Percentiles rank a stretch among this genome's conserved stretches.
Evolutionary conservation across 2,329 filamentous ascomycete genomes (phyloP).

Genomic region (Chaetothyriales sp.): DNA sequence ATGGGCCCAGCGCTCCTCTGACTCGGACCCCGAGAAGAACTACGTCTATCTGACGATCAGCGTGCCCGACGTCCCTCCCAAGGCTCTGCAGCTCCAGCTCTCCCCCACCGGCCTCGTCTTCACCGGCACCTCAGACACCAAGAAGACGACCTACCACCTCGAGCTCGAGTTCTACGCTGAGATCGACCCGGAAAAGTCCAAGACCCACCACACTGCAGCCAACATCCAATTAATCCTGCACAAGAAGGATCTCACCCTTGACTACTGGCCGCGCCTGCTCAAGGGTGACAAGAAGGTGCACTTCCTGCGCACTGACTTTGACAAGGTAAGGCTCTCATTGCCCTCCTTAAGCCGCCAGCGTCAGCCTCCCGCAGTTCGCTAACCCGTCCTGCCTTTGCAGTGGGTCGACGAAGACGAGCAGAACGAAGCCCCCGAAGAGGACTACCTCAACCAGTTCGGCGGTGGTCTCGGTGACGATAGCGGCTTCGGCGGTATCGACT

Average conservation of each 20-base stretch:
- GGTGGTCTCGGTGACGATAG: conserved; percentile 38
- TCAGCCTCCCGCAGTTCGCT: background rate
- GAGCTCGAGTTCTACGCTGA: conserved; percentile 79
- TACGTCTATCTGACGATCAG: conserved; percentile 86
- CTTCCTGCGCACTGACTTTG: conserved; percentile 97
- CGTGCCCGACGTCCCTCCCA: conserved; percentile 67
- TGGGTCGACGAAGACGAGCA: conserved; percentile 99
- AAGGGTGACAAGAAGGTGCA: conserved; percentile 83
- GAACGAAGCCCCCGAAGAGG: conserved; percentile 73
- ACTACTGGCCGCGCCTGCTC: conserved; percentile 90
- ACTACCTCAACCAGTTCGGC: conserved; percentile 43
- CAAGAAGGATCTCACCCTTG: conserved; percentile 92
- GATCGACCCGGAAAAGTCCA: conserved; percentile 73
- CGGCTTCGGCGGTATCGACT: conserved; percentile 56
- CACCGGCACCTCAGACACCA: conserved; percentile 65
- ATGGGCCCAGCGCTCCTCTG: conserved; percentile 93
- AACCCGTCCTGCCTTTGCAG: conserved; percentile 24
- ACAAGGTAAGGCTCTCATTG: conserved; percentile 51
- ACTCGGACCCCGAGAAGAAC: conserved; percentile 70
- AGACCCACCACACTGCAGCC: conserved; percentile 76
- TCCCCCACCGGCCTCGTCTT: conserved; percentile 66
- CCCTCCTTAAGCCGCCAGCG: no score
- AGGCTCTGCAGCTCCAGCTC: conserved; percentile 68
- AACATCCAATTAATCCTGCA: conserved; percentile 81
- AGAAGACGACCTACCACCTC: conserved; percentile 77